Evolutionary conservation across 139 green algal genomes (phyloP), one percentile per base, ranked within the genome.

Genomic region (Microglena sp.): DNA sequence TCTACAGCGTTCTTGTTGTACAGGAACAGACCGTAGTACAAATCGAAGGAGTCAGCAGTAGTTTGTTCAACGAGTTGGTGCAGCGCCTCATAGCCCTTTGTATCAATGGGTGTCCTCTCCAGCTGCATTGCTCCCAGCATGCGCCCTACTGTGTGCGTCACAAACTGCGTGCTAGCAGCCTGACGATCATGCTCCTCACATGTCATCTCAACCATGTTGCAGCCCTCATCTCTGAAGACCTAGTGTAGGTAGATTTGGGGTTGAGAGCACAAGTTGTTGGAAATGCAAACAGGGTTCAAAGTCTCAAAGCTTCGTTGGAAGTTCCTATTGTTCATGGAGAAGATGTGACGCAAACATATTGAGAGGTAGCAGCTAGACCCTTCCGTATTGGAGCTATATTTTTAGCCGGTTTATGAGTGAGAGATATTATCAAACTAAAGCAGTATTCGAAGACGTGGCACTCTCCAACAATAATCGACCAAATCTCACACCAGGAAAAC

Each of bases 21-120:
- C 86, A 99, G 91, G 78, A 99, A 99, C 15, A 99, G 88, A 30
- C 94, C 94, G 73, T 99, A 99, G 87, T 99, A 99, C 4, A 99
- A 87, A 46, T 99, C 94, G 69, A 99, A 99, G 3, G 88, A 96
- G 79, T 99, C 94, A 55, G 96, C 84, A 30, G 70, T 76, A 28
- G 94, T 99, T 80, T 98, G 97, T 59, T 96, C 81, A n/a, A 98
- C 91, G 59, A 99, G 82, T 54, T 82, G 82, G 0, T 97, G 78
- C 60, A 99, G 82, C 4, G 81, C 87, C 71, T 97, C 84, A 74
- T 90, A 68, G 24, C 73, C 92, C 44, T 84, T 82, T n/a, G 92
- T 98, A 85, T 97, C 91, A 71, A 97, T 95, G 33, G 84, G 68
- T 1, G 92, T 98, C 30, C 68, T 68, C 7, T 29, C 3, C 56